These are phyloP conservation scores for Talaromyces piceae DNA, from an alignment of 2,329 filamentous ascomycete genomes.

Conservation along the genomic window DNA sequence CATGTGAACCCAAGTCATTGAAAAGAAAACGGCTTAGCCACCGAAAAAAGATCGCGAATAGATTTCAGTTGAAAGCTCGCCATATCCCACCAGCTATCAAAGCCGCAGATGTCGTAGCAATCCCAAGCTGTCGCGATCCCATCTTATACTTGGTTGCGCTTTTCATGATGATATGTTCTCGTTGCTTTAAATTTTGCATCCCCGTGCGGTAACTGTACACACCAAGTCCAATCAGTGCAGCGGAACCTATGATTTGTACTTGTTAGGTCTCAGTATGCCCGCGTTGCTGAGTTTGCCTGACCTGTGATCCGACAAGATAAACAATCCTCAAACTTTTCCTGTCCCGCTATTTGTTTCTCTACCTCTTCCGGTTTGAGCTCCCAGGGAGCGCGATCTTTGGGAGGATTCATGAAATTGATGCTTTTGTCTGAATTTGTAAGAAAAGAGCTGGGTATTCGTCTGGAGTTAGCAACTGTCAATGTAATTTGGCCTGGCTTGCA, in stretches of 20 bases:
- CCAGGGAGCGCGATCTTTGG: constrained; percentile 43
- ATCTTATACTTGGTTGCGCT: constrained; percentile 67
- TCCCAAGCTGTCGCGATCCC: constrained; percentile 60
- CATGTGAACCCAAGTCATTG: no score
- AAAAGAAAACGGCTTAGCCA: no score
- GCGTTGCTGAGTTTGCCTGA: constrained; percentile 35
- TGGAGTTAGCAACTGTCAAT: background rate
- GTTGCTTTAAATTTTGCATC: constrained; percentile 60
- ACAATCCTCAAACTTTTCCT: constrained; percentile 52
- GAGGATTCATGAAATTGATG: constrained; percentile 34
- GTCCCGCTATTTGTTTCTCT: constrained; percentile 45
- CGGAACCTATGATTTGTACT: constrained; percentile 55
- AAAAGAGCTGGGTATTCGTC: no score
- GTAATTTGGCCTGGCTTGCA: background rate
- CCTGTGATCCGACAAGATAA: constrained; percentile 64
- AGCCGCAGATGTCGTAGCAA: constrained; percentile 59
- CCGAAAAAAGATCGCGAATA: background rate
- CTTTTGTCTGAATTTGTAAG: no score
- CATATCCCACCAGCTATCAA: constrained; percentile 65
- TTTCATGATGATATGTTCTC: constrained; percentile 54
- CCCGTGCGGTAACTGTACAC: constrained; percentile 72
- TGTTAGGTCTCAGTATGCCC: no score
- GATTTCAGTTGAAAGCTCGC: constrained; percentile 52
- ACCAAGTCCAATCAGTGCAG: constrained; percentile 67
- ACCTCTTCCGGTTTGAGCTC: constrained; percentile 52